Evolutionary conservation across 768 basidiomycete species (phyloP).

Genomic region (Kwoniella europaea): DNA sequence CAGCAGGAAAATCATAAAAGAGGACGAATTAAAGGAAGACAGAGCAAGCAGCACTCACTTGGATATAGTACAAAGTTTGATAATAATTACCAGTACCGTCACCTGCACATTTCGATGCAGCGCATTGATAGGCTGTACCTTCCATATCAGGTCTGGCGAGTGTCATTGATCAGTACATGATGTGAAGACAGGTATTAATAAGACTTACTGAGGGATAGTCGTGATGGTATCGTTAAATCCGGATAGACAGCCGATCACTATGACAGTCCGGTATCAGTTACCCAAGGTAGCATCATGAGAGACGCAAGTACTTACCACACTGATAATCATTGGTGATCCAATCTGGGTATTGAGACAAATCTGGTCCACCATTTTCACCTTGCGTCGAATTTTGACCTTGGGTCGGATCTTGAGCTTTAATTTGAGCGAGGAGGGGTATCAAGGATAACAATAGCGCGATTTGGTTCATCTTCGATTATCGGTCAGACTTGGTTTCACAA

Average conservation of each 20-base stretch:
- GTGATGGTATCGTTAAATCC: conserved; percentile 30
- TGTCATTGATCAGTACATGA: too few species aligned
- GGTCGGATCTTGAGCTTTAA: conserved; percentile 10
- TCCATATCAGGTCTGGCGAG: conserved; percentile 17
- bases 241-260: conserved; percentile 29
- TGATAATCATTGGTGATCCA: conserved; percentile 37
- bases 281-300: background rate
- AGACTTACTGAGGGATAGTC: conserved; percentile 26
- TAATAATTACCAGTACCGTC: conserved; percentile 25
- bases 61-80: conserved; percentile 28
- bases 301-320: conserved; percentile 22
- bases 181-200: background rate
- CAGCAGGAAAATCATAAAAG: background rate
- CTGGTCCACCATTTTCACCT: conserved; percentile 9
- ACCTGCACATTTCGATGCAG: conserved; percentile 13
- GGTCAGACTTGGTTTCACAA: too few species aligned
- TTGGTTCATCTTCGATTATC: background rate
- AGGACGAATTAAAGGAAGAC: background rate
- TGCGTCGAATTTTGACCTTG: background rate
- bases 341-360: conserved; percentile 15
- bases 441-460: background rate
- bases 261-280: background rate
- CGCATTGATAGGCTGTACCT: conserved; percentile 12
- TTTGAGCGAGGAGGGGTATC: background rate
- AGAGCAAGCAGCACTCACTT: conserved; percentile 13